phyloP scores from a whole-genome alignment of 2,329 filamentous ascomycete species.

The Acephala macrosclerotiorum region DNA sequence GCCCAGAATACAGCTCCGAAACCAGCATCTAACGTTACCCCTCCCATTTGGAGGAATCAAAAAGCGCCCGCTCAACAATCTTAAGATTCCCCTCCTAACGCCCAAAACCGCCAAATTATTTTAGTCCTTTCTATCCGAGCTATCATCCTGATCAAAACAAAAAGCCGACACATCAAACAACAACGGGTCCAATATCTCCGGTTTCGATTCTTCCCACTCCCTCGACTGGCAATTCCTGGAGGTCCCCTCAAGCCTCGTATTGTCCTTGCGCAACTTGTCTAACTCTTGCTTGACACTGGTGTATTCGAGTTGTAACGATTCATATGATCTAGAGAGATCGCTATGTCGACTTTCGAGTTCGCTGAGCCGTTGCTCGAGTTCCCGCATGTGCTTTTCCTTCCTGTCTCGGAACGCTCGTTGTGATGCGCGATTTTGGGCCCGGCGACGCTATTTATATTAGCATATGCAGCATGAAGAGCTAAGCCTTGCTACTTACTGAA shows the following conservation, averaged over 20 bases:
- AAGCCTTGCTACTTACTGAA: slow-evolving; percentile 37
- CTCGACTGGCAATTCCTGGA: slow-evolving; percentile 29
- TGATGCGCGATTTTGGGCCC: slow-evolving; percentile 67
- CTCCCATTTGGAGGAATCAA: slow-evolving; percentile 9
- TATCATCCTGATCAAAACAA: slow-evolving; percentile 42
- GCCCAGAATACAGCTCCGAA: slow-evolving; percentile 1
- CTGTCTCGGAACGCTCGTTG: slow-evolving; percentile 68
- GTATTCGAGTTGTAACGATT: slow-evolving; percentile 52
- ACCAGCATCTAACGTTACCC: slow-evolving; percentile 6
- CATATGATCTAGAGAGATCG: slow-evolving; percentile 61
- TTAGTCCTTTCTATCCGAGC: slow-evolving; percentile 26
- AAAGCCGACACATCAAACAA: slow-evolving; percentile 44
- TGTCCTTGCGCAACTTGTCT: slow-evolving; percentile 39
- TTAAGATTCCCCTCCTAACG: slow-evolving; percentile 22
- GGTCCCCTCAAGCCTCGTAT: slow-evolving; percentile 23
- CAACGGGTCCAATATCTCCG: slow-evolving; percentile 40
- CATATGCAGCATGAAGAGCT: background rate
- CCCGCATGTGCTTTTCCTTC: slow-evolving; percentile 70
- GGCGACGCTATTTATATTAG: slow-evolving; percentile 53
- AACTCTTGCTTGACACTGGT: slow-evolving; percentile 42
- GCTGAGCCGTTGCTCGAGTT: slow-evolving; percentile 64
- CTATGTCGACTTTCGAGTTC: slow-evolving; percentile 63
- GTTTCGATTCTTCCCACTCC: slow-evolving; percentile 36
- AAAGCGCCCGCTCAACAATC: slow-evolving; percentile 15
- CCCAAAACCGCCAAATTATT: slow-evolving; percentile 7